A percentile compares a stretch with the other conserved stretches of the same genome.
Evolutionary conservation across 2,329 filamentous ascomycete genomes (phyloP).

Genomic region (Fusarium bulbicola): DNA sequence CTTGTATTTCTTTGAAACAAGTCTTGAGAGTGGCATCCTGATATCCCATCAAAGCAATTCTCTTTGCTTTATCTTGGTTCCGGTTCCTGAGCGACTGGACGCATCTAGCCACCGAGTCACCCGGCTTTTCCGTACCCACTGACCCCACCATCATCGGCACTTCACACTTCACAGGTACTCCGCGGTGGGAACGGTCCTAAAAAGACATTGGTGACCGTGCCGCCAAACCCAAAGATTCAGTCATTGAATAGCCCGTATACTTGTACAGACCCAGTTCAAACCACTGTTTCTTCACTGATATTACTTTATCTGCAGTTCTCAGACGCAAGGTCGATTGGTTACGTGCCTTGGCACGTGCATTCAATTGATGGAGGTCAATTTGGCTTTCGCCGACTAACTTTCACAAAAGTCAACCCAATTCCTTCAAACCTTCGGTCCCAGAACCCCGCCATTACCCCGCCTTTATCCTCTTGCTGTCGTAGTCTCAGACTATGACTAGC

Average conservation of each 20-base stretch:
- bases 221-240: neutral
- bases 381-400: too few relatives aligned
- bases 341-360: too few relatives aligned
- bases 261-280: too few relatives aligned
- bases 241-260: neutral
- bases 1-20: neutral
- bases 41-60: neutral
- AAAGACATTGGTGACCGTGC: neutral
- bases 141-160: neutral
- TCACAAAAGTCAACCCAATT: too few relatives aligned
- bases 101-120: neutral
- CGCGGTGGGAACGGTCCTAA: neutral
- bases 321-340: too few relatives aligned
- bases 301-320: too few relatives aligned
- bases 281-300: too few relatives aligned
- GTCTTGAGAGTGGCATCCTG: neutral
- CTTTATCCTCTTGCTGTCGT: too few relatives aligned
- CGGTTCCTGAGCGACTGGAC: neutral
- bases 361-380: too few relatives aligned
- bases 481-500: too few relatives aligned
- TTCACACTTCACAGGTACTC: neutral
- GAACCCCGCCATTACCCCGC: too few relatives aligned
- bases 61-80: neutral
- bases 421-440: too few relatives aligned
- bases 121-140: neutral